A percentile compares a stretch with the other conserved stretches of the same genome.
Conservation (phyloP, 306 rosid genomes). For the Prunus persica region DNA sequence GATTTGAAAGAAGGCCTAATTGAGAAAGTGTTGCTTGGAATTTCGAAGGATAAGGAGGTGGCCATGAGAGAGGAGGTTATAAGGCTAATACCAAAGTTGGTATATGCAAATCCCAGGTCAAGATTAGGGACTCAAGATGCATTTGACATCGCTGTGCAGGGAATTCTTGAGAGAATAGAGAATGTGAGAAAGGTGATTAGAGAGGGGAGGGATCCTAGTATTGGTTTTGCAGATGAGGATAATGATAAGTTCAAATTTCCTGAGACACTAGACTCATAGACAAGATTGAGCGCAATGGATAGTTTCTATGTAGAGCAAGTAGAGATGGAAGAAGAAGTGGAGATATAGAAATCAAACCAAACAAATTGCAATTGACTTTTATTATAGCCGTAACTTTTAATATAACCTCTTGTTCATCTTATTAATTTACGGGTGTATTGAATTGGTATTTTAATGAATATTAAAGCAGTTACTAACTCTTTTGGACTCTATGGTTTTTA, state of each 20-base stretch:
- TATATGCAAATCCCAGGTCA: conserved; percentile 63
- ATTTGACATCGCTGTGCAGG: conserved; percentile 23
- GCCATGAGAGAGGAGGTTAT: conserved; percentile 79
- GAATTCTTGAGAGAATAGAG: conserved; percentile 64
- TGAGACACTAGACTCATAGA: conserved; percentile 1
- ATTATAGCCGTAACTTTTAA: no score
- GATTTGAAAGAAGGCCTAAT: conserved; percentile 42
- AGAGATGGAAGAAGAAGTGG: no score
- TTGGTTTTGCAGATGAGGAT: conserved; percentile 78
- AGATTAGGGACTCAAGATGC: conserved; percentile 38
- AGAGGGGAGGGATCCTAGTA: conserved; percentile 70
- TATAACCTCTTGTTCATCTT: no score
- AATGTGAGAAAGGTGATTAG: conserved; percentile 45
- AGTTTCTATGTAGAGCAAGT: no score
- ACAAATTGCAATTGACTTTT: no score
- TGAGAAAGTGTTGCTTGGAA: conserved; percentile 46
- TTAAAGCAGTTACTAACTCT: no score
- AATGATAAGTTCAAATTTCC: conserved; percentile 72
- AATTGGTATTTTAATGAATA: no score
- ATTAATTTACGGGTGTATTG: no score
- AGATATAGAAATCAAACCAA: no score
- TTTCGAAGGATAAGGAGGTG: conserved; percentile 43
- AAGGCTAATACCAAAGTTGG: conserved; percentile 56
- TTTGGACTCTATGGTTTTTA: no score
- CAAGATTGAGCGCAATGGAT: not conserved